phyloP scores from a whole-genome alignment of 306 rosid species.

The Ormosia emarginata region DNA sequence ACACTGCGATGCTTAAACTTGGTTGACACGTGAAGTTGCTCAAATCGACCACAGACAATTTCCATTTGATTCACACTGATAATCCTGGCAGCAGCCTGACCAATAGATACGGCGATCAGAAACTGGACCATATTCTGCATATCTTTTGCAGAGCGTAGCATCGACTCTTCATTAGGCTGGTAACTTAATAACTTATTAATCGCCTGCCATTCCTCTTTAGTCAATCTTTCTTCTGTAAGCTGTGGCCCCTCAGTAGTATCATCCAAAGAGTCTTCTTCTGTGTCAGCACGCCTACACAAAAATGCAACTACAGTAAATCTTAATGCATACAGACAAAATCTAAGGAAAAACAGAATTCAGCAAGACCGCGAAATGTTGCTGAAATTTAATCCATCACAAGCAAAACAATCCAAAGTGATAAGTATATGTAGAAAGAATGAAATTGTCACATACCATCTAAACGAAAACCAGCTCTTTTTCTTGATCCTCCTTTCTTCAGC shows the following conservation, averaged over 20 bases:
- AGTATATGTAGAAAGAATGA: background rate
- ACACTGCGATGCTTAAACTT: conserved; percentile 84
- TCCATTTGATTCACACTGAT: conserved; percentile 69
- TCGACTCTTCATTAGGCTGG: conserved; percentile 76
- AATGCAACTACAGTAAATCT: conserved; percentile 6
- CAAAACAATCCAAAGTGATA: background rate
- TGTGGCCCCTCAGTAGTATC: conserved; percentile 56
- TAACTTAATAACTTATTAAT: conserved; percentile 77
- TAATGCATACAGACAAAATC: background rate
- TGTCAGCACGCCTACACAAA: conserved; percentile 48
- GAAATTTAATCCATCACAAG: conserved; percentile 14
- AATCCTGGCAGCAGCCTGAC: conserved; percentile 89
- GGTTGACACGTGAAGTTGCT: conserved; percentile 81
- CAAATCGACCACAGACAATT: conserved; percentile 84
- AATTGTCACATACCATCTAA: conserved; percentile 57
- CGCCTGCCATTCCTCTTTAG: conserved; percentile 97
- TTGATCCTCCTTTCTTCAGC: conserved; percentile 68
- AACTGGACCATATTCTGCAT: conserved; percentile 70
- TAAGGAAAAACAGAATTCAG: background rate
- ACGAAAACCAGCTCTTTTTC: conserved; percentile 89
- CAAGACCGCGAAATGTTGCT: background rate
- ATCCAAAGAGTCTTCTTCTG: conserved; percentile 50
- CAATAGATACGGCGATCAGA: conserved; percentile 69
- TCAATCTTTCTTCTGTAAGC: conserved; percentile 62
- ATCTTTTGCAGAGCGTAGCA: conserved; percentile 55